phyloP scores from a whole-genome alignment of 148 eudicot genomes.

The Spergularia bocconei region DNA sequence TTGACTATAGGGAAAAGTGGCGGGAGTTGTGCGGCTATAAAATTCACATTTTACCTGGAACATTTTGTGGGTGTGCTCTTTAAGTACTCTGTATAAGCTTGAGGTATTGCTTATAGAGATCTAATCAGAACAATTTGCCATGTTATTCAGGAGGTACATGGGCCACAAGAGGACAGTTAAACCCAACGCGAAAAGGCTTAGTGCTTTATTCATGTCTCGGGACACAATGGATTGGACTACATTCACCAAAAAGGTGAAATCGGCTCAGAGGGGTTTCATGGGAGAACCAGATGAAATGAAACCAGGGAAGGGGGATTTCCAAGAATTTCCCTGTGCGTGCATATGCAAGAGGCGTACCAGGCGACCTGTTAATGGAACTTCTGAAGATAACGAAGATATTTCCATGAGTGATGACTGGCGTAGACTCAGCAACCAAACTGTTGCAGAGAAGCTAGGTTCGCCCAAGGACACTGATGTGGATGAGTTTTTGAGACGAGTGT shows the following conservation, averaged over 20 bases:
- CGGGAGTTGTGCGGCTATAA: no score
- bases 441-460: constrained; percentile 12
- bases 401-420: constrained; percentile 32
- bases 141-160: constrained; percentile 70
- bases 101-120: not conserved
- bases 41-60: no score
- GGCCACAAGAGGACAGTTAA: constrained; percentile 94
- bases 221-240: constrained; percentile 64
- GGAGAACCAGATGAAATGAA: constrained; percentile 93
- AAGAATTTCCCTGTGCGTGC: constrained; percentile 80
- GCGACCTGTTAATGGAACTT: constrained; percentile 22
- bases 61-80: not conserved
- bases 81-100: not conserved
- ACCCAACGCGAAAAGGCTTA: constrained; percentile 91
- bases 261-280: constrained; percentile 89
- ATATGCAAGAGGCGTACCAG: constrained; percentile 63
- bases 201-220: constrained; percentile 64
- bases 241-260: constrained; percentile 77
- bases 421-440: constrained; percentile 25
- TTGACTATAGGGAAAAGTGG: no score
- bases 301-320: constrained; percentile 77
- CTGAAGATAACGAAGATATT: constrained; percentile 23
- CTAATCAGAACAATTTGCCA: constrained; percentile 7
- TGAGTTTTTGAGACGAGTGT: constrained; percentile 31
- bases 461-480: constrained; percentile 20